These are phyloP conservation scores for Exophiala xenobiotica DNA, from an alignment of 2,329 filamentous ascomycete genomes.

Conservation along the genomic window DNA sequence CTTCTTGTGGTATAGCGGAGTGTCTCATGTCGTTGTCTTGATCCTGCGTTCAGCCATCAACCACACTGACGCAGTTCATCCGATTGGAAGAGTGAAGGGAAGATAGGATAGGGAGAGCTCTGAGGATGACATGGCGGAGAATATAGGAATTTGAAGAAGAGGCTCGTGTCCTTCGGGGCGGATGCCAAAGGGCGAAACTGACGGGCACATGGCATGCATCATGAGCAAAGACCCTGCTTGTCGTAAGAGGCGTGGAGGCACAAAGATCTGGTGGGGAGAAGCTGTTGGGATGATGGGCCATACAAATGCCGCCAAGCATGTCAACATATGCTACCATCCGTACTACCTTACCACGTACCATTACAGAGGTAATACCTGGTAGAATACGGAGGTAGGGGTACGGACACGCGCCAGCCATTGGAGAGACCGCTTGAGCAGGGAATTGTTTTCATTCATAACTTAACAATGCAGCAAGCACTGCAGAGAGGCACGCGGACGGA, in stretches of 20 bases:
- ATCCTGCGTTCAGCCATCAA: constrained; percentile 10
- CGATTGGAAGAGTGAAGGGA: constrained; percentile 6
- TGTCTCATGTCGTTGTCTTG: neutral
- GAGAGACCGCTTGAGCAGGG: neutral
- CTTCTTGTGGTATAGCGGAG: neutral
- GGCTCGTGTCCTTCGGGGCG: neutral
- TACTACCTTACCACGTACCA: no score
- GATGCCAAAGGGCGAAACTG: constrained; percentile 14
- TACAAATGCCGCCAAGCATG: no score
- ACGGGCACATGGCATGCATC: constrained; percentile 2
- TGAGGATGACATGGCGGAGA: constrained; percentile 16
- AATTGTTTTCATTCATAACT: constrained; percentile 3
- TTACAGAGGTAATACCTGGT: no score
- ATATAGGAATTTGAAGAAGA: neutral
- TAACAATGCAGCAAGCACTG: no score
- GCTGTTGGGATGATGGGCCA: constrained; percentile 1
- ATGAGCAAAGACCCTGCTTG: neutral
- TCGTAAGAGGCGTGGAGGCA: neutral
- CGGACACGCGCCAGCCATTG: no score
- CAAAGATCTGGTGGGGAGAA: neutral
- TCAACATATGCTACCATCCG: no score
- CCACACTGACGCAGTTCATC: constrained; percentile 3
- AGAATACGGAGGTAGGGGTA: no score
- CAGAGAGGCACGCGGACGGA: no score
- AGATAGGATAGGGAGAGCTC: constrained; percentile 1